Conservation (phyloP, 306 rosid genomes). For the Vigna hirtella region DNA sequence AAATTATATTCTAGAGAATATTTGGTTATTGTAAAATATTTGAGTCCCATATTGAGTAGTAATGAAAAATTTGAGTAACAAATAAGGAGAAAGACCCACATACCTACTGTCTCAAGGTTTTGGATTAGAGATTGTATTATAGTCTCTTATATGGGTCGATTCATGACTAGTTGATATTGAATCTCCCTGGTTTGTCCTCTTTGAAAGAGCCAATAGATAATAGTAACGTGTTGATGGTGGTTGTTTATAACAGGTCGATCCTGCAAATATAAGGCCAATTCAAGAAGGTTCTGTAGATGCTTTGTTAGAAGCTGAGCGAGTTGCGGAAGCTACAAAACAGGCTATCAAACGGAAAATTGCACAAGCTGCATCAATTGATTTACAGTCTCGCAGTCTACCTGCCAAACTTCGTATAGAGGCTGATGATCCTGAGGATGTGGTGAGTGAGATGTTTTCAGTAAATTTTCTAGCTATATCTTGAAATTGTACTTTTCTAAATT, state of each 20-base stretch:
- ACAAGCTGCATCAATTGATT: conserved; percentile 85
- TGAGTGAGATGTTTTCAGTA: conserved; percentile 56
- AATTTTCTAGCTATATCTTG: not conserved
- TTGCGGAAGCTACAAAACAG: conserved; percentile 97
- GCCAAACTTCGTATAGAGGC: conserved; percentile 94
- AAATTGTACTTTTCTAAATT: conserved; percentile 9
- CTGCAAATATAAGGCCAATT: conserved; percentile 83
- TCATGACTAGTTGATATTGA: no score
- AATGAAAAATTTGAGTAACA: no score
- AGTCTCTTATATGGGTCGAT: no score
- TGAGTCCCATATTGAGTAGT: no score
- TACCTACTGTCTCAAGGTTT: no score
- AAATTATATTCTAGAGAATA: no score
- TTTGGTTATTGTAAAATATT: no score
- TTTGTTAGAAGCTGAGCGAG: conserved; percentile 88
- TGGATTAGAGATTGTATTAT: not conserved
- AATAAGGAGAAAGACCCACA: no score
- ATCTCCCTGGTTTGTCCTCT: no score
- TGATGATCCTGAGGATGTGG: conserved; percentile 97
- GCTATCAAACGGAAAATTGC: conserved; percentile 94
- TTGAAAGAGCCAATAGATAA: no score
- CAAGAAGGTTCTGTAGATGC: conserved; percentile 81
- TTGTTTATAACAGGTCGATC: conserved; percentile 81
- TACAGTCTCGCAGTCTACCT: conserved; percentile 83
- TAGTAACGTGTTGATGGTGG: conserved; percentile 10